Evolutionary conservation across 495 filamentous ascomycete species (phyloP).

Genomic region (Aspergillus mulundensis): DNA sequence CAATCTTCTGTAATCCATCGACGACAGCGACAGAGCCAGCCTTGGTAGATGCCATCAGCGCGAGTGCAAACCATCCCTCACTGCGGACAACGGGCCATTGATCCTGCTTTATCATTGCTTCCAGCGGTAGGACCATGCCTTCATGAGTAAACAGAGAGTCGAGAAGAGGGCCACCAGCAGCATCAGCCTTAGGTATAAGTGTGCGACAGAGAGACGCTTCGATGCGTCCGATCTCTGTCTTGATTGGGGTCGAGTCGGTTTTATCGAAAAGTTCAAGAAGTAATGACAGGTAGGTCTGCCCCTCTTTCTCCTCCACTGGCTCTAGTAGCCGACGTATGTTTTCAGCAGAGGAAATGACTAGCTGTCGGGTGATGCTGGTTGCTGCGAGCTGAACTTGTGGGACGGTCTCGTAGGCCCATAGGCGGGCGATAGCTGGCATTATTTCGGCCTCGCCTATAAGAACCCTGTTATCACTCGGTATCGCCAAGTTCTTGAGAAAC

Average conservation of each 20-base stretch:
- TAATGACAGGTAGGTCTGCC: conserved; percentile 52
- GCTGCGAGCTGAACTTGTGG: conserved; percentile 69
- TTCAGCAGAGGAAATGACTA: conserved; percentile 53
- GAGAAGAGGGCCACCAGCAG: conserved; percentile 26
- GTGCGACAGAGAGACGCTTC: conserved; percentile 62
- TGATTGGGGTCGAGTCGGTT: conserved; percentile 59
- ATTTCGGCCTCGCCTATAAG: conserved; percentile 53
- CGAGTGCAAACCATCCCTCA: conserved; percentile 72
- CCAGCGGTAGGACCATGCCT: conserved; percentile 50
- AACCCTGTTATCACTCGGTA: conserved; percentile 59
- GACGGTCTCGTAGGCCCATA: conserved; percentile 58
- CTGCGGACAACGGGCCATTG: conserved; percentile 67
- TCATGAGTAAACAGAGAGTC: conserved; percentile 50
- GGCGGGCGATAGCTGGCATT: conserved; percentile 49
- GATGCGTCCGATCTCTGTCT: conserved; percentile 68
- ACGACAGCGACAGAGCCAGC: conserved; percentile 50
- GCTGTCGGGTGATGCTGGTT: conserved; percentile 61
- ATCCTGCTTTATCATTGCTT: conserved; percentile 59
- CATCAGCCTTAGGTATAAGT: conserved; percentile 35
- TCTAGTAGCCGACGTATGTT: conserved; percentile 53
- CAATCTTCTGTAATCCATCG: conserved; percentile 45
- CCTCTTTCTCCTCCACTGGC: conserved; percentile 23
- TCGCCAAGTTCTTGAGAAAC: conserved; percentile 78
- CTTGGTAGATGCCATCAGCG: conserved; percentile 56
- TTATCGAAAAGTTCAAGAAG: conserved; percentile 56